Evolutionary conservation across 164 flowering plant genomes (phyloP), one percentile per base, ranked within the genome.

Genomic region (Kalanchoe fedtschenkoi): DNA sequence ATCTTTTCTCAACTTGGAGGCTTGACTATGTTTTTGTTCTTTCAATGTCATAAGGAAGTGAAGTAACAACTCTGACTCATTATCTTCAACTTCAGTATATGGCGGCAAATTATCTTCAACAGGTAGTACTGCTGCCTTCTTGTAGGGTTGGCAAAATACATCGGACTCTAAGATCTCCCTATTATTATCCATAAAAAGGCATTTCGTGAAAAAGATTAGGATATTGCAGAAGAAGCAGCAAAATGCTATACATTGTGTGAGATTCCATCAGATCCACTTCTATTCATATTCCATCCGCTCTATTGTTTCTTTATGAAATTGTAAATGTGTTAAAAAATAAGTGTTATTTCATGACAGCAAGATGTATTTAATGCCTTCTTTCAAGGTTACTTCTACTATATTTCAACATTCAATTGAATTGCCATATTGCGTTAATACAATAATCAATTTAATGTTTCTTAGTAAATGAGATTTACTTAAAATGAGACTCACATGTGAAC

Each of bases 111-210:
- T 78, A 66, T 76, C 79, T 41, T 68, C 42, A 17, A 37, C 3
- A 4, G 61, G 24, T 15, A 24, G 32, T 0, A 47, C 71, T 33
- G 66, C 6, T 66, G 62, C 59, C 19, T 75, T 56, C 26, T 78
- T 84, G 61, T 62, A 78, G 54, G 74, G 60, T 62, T 75, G 84
- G 65, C 61, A 58, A 14, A 86, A 64, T 29, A 89, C 68, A 63
- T 81, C 97, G 62, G 91, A 95, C 61, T 81, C 82, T 55, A 91
- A 70, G 56, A 95, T 80, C 65, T 82, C 88, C 80, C 99, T 95
- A 87, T 72, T 43, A 26, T 51, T 26, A 24, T 26, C 26, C 55
- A 22, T 30, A 35, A 32, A 7, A n/a, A n/a, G n/a, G n/a, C n/a
- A n/a, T n/a, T n/a, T n/a, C n/a, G n/a, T n/a, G n/a, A n/a, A 54